Percentiles rank a stretch among this genome's conserved stretches.
phyloP scores from a whole-genome alignment of 2,329 filamentous ascomycete species.

The Fusarium haematococcum region DNA sequence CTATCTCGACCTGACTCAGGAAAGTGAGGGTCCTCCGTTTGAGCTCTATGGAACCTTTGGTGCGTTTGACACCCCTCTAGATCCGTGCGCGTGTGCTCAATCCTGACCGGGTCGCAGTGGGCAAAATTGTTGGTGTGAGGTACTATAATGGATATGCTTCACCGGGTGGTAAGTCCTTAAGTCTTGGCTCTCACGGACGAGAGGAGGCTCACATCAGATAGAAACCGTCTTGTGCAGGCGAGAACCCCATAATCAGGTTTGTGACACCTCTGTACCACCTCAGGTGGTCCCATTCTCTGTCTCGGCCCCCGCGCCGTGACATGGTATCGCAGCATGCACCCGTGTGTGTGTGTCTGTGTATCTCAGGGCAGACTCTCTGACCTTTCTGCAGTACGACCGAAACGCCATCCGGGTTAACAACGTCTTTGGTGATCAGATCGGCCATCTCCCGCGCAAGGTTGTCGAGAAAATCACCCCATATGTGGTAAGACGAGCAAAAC shows the following conservation, averaged over 20 bases:
- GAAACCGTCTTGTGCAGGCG: slow-evolving; percentile 71
- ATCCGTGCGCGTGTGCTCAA: not conserved
- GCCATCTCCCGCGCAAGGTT: slow-evolving; percentile 77
- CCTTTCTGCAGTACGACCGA: slow-evolving; percentile 64
- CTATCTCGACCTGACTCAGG: slow-evolving; percentile 58
- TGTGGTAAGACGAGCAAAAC: slow-evolving; percentile 61
- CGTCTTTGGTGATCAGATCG: slow-evolving; percentile 79
- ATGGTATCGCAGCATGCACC: not conserved
- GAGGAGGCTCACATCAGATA: slow-evolving; percentile 19
- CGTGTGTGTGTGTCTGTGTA: not conserved
- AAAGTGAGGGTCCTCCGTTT: slow-evolving; percentile 52
- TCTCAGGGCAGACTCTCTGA: slow-evolving; percentile 6
- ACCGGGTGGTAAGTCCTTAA: slow-evolving; percentile 55
- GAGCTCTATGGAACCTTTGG: slow-evolving; percentile 63
- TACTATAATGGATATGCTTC: slow-evolving; percentile 75
- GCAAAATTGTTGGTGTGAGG: slow-evolving; percentile 63
- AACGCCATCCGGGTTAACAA: slow-evolving; percentile 87
- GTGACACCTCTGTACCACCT: slow-evolving; percentile 20
- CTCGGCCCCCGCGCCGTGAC: not conserved
- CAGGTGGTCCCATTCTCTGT: slow-evolving; percentile 24
- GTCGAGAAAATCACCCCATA: slow-evolving; percentile 80
- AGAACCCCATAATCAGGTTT: slow-evolving; percentile 72
- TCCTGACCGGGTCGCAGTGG: slow-evolving; percentile 48
- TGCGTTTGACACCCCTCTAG: slow-evolving; percentile 38
- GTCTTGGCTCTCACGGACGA: not conserved